Percentiles rank a stretch among this genome's conserved stretches.
These are phyloP conservation scores for Marasmius tenuissimus DNA, from an alignment of 1,284 basidiomycete species.

Conservation along the genomic window DNA sequence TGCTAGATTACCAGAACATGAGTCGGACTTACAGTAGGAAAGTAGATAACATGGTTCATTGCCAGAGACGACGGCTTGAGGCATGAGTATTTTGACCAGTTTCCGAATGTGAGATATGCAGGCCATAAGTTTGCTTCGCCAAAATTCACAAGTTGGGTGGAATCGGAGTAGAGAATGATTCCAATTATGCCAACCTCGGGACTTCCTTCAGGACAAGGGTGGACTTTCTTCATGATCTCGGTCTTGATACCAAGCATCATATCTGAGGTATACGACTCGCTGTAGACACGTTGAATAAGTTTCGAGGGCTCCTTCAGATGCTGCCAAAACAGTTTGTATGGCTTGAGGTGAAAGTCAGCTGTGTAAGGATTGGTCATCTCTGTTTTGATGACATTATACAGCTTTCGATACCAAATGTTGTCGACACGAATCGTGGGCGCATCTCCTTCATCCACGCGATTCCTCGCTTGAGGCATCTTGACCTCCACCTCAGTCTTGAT, in stretches of 20 bases:
- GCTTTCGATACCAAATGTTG: background rate
- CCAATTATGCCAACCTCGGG: conserved; percentile 2
- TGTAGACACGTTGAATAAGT: conserved; percentile 4
- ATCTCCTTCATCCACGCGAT: background rate
- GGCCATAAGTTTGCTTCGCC: conserved; percentile 29
- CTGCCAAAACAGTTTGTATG: conserved; percentile 7
- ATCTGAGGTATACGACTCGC: conserved; percentile 3
- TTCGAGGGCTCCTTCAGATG: background rate
- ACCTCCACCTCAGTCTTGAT: background rate
- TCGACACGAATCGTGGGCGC: background rate
- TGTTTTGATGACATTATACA: background rate
- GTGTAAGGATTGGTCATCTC: background rate
- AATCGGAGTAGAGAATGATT: conserved; percentile 17
- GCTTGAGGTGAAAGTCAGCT: background rate
- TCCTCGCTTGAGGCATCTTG: background rate
- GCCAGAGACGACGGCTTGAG: conserved; percentile 16
- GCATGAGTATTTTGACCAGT: conserved; percentile 25
- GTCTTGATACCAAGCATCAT: background rate
- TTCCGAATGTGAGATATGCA: conserved; percentile 28
- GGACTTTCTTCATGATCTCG: background rate
- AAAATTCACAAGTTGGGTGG: conserved; percentile 29
- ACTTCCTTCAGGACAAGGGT: background rate
- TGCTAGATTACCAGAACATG: no score
- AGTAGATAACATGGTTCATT: conserved; percentile 19
- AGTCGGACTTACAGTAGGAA: no score